These are phyloP conservation scores for Astrephomene gubernaculifera DNA, from an alignment of 139 green algal species.

Conservation along the genomic window DNA sequence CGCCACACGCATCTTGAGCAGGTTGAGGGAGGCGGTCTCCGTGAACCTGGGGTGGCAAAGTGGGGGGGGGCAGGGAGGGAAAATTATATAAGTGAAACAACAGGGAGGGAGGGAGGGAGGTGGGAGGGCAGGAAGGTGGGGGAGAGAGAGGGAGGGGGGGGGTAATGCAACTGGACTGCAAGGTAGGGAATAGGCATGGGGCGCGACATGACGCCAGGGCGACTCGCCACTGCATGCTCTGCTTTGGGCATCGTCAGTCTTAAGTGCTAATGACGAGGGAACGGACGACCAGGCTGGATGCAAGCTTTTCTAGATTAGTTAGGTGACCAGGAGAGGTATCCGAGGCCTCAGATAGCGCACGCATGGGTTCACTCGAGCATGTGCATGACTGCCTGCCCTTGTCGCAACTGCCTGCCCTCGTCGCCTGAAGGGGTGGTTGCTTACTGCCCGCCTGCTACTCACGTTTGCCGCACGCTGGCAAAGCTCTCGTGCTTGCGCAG, in stretches of 20 bases:
- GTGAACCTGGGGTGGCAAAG: background rate
- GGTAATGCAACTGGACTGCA: background rate
- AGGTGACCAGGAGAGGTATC: background rate
- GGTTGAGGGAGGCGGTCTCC: background rate
- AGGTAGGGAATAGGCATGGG: background rate
- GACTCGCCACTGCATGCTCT: background rate
- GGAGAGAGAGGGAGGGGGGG: background rate
- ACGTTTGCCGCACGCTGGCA: background rate
- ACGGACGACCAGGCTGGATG: too few species aligned
- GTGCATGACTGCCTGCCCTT: background rate
- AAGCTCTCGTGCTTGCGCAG: background rate
- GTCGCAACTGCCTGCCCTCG: background rate
- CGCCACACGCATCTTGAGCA: slow-evolving; percentile 13
- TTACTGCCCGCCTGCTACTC: background rate
- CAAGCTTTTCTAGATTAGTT: background rate
- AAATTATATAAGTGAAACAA: background rate
- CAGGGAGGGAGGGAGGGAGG: background rate
- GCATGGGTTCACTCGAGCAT: background rate
- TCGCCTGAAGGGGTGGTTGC: too few species aligned
- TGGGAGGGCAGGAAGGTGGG: background rate
- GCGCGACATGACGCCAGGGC: background rate
- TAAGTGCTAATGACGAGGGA: too few species aligned
- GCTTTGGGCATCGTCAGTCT: too few species aligned
- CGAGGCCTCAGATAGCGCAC: background rate
- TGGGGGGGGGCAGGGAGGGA: background rate